Evolutionary conservation across 1,284 basidiomycete genomes (phyloP).

Genomic region (Apiotrichum porosum): DNA sequence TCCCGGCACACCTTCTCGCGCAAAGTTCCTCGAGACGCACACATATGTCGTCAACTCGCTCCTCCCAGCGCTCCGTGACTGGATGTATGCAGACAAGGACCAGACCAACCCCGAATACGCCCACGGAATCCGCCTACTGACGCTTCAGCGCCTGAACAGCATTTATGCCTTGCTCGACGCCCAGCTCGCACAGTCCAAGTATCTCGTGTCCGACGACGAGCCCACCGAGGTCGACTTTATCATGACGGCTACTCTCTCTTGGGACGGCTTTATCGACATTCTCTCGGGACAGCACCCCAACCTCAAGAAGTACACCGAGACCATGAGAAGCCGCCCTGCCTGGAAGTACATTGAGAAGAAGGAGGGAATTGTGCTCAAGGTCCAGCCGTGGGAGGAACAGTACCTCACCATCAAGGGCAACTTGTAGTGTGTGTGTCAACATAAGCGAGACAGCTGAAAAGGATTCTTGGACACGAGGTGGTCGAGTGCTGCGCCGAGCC

Average conservation of each 20-base stretch:
- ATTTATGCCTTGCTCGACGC: slow-evolving; percentile 5
- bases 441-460: too few relatives aligned
- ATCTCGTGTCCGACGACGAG: background rate
- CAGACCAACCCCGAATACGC: slow-evolving; percentile 2
- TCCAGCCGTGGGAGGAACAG: slow-evolving; percentile 10
- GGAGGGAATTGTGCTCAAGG: slow-evolving; percentile 1
- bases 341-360: slow-evolving; percentile 2
- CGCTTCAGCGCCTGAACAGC: slow-evolving; percentile 7
- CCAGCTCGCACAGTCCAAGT: background rate
- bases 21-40: slow-evolving; percentile 20
- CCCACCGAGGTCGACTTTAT: slow-evolving; percentile 9
- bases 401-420: slow-evolving; percentile 5
- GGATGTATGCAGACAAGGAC: slow-evolving; percentile 24
- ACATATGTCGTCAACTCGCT: slow-evolving; percentile 20
- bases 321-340: slow-evolving; percentile 1
- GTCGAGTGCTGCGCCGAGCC: too few relatives aligned
- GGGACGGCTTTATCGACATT: slow-evolving; percentile 9
- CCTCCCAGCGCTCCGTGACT: slow-evolving; percentile 24
- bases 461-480: too few relatives aligned
- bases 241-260: slow-evolving; percentile 8
- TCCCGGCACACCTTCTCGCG: slow-evolving; percentile 1
- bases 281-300: slow-evolving; percentile 1
- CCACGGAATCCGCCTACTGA: slow-evolving; percentile 9
- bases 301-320: slow-evolving; percentile 2
- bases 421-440: too few relatives aligned